These are phyloP conservation scores for Paraphoma sp. DNA, from an alignment of 2,329 filamentous ascomycete species.

Conservation along the genomic window DNA sequence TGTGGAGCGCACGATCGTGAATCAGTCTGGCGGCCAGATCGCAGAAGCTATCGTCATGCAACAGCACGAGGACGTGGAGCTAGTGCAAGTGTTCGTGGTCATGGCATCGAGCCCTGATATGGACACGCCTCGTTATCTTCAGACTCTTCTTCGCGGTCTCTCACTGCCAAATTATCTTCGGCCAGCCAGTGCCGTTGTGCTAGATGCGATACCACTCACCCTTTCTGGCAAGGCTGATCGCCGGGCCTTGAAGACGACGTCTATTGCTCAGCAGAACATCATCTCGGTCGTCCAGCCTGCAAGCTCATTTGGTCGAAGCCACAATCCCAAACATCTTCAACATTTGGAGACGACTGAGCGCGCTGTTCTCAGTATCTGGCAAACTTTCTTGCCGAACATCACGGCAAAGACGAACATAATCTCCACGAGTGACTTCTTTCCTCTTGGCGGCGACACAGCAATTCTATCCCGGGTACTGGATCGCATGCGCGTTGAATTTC, in stretches of 20 bases:
- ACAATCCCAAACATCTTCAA: not conserved
- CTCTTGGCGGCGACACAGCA: not conserved
- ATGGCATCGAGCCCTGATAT: not conserved
- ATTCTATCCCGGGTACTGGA: not conserved
- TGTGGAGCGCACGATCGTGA: not conserved
- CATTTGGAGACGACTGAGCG: not conserved
- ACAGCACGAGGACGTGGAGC: not conserved
- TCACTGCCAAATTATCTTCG: constrained; percentile 4
- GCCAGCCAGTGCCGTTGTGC: not conserved
- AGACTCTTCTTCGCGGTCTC: not conserved
- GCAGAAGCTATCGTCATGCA: not conserved
- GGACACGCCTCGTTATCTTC: not conserved
- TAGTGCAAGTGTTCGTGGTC: not conserved
- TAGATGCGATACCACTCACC: not conserved
- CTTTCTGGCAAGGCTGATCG: not conserved
- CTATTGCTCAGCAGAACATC: constrained; percentile 1
- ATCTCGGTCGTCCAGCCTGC: constrained; percentile 2
- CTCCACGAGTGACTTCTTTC: not conserved
- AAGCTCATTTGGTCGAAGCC: not conserved
- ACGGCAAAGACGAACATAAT: not conserved
- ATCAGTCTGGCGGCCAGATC: not conserved
- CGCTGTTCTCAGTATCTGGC: not conserved
- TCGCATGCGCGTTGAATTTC: not conserved
- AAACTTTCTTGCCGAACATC: not conserved
- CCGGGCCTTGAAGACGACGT: not conserved